A percentile compares a stretch with the other conserved stretches of the same genome.
These are phyloP conservation scores for Trametes elegans DNA, from an alignment of 768 basidiomycete genomes.

Conservation along the genomic window DNA sequence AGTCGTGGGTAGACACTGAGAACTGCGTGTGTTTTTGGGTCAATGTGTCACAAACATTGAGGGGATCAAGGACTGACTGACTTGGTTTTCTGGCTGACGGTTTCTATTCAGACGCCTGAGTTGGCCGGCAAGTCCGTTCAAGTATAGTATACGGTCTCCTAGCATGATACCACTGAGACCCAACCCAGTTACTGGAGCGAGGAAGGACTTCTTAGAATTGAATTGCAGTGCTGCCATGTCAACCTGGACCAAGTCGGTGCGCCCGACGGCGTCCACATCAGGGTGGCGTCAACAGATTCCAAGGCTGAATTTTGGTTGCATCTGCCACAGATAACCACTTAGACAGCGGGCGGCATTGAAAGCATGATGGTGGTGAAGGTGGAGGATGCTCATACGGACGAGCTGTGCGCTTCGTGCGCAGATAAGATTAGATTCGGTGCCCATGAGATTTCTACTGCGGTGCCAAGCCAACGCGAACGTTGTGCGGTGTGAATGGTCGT, in stretches of 20 bases:
- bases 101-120: no score
- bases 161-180: background rate
- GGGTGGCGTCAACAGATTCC: background rate
- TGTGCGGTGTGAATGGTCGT: no score
- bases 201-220: background rate
- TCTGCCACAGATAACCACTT: background rate
- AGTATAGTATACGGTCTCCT: no score
- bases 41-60: no score
- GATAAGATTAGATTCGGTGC: no score
- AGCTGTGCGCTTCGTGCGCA: background rate
- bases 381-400: background rate
- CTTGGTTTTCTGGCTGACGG: no score
- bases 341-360: background rate
- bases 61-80: no score
- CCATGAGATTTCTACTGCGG: no score
- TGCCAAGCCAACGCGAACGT: no score
- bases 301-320: background rate
- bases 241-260: background rate
- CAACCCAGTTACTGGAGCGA: background rate
- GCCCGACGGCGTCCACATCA: background rate
- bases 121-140: no score
- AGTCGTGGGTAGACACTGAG: background rate
- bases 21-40: background rate
- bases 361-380: background rate
- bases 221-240: conserved; percentile 12